phyloP scores from a whole-genome alignment of 1,284 basidiomycete species.

The Papiliotrema terrestris region DNA sequence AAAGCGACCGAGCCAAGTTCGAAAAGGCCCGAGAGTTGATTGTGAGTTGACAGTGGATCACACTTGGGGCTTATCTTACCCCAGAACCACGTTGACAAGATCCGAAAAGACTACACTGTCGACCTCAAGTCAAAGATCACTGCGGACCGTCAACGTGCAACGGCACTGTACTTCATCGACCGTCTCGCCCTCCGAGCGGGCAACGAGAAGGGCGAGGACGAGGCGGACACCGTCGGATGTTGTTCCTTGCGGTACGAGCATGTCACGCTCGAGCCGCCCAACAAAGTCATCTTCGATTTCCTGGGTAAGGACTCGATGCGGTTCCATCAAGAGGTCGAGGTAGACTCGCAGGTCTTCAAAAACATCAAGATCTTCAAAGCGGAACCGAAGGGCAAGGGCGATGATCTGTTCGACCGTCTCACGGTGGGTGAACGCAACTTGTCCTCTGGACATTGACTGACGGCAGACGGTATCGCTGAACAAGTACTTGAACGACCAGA shows the following conservation, averaged over 20 bases:
- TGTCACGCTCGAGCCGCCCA: conserved; percentile 80
- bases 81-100: conserved; percentile 82
- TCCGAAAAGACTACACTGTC: conserved; percentile 78
- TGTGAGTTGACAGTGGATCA: conserved; percentile 52
- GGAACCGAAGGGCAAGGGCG: conserved; percentile 79
- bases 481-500: conserved; percentile 83
- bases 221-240: conserved; percentile 95
- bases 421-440: conserved; percentile 69
- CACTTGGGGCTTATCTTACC: neutral
- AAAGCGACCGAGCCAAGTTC: conserved; percentile 93
- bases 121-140: conserved; percentile 85
- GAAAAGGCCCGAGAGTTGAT: conserved; percentile 94
- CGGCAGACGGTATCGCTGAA: conserved; percentile 75
- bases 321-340: conserved; percentile 84
- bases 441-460: conserved; percentile 3
- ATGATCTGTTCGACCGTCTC: conserved; percentile 90
- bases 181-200: conserved; percentile 90
- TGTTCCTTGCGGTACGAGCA: conserved; percentile 94
- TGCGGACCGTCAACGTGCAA: conserved; percentile 88
- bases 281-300: conserved; percentile 85
- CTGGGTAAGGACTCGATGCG: conserved; percentile 96
- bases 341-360: conserved; percentile 85
- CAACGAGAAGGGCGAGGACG: conserved; percentile 97
- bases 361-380: conserved; percentile 86
- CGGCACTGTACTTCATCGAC: conserved; percentile 97